Conservation (phyloP, 257 asterid species). For the Fraxinus anomala region DNA sequence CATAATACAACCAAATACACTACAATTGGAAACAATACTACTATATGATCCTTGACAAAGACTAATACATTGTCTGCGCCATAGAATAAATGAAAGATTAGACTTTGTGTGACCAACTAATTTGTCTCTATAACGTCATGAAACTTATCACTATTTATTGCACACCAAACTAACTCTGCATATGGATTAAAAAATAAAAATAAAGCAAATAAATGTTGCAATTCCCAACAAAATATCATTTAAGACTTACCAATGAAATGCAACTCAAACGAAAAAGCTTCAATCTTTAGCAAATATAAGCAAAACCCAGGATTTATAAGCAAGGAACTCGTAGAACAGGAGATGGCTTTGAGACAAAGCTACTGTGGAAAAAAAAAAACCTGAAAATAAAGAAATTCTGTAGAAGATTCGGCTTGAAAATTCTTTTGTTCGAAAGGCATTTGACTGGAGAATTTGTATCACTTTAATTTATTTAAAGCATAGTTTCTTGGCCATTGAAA, state of each 20-base stretch:
- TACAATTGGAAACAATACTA: constrained; percentile 24
- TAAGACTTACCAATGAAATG: not conserved
- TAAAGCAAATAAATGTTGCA: not conserved
- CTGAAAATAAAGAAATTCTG: not conserved
- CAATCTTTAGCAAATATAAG: constrained; percentile 18
- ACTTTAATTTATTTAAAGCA: constrained; percentile 13
- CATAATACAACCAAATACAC: not conserved
- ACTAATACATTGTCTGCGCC: not conserved
- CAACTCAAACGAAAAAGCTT: constrained; percentile 23
- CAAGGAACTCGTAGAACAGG: constrained; percentile 26
- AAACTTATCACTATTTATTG: constrained; percentile 17
- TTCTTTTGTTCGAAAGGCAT: constrained; percentile 26
- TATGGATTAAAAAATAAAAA: not conserved
- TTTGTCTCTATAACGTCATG: constrained; percentile 15
- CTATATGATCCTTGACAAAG: not conserved
- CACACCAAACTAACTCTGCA: constrained; percentile 30
- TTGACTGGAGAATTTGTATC: constrained; percentile 20
- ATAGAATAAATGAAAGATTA: no score
- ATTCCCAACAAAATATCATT: constrained; percentile 16
- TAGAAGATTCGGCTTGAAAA: constrained; percentile 24
- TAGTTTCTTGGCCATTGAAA: constrained; percentile 20
- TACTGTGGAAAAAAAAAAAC: constrained; percentile 21
- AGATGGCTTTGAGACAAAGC: constrained; percentile 52
- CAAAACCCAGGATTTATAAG: constrained; percentile 27
- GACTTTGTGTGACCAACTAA: not conserved